A percentile compares a stretch with the other conserved stretches of the same genome.
These are phyloP conservation scores for Aspergillus quadrilineatus DNA, from an alignment of 2,329 filamentous ascomycete species.

Conservation along the genomic window DNA sequence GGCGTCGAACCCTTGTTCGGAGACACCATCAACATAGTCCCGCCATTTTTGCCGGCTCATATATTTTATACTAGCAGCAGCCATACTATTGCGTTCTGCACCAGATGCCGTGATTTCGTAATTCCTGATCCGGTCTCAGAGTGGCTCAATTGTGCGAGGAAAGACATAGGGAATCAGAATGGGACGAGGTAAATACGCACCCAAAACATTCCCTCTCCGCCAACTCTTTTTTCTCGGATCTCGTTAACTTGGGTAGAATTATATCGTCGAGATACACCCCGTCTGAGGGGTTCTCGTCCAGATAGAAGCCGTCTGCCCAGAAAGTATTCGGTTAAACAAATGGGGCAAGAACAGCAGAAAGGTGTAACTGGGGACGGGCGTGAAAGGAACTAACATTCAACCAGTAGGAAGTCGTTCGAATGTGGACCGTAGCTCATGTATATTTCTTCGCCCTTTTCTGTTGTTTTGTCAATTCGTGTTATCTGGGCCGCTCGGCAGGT, in stretches of 20 bases:
- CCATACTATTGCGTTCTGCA: slow-evolving; percentile 28
- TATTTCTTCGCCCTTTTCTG: slow-evolving; percentile 39
- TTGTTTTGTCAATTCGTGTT: neutral
- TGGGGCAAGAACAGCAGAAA: too few relatives aligned
- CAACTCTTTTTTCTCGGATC: slow-evolving; percentile 25
- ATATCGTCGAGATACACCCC: slow-evolving; percentile 37
- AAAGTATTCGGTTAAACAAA: too few relatives aligned
- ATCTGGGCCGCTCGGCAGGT: neutral
- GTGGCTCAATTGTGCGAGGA: neutral
- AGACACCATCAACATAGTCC: slow-evolving; percentile 27
- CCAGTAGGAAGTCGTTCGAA: slow-evolving; percentile 37
- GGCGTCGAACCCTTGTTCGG: slow-evolving; percentile 18
- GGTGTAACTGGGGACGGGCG: neutral
- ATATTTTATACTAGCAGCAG: slow-evolving; percentile 33
- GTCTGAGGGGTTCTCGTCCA: slow-evolving; percentile 35
- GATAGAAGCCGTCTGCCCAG: slow-evolving; percentile 36
- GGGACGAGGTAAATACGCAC: slow-evolving; percentile 15
- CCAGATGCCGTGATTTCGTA: slow-evolving; percentile 32
- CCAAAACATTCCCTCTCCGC: slow-evolving; percentile 26
- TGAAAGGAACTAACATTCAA: slow-evolving; percentile 32
- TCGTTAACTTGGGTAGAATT: slow-evolving; percentile 26
- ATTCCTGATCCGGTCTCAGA: slow-evolving; percentile 23
- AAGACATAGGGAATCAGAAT: too few relatives aligned
- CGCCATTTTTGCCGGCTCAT: slow-evolving; percentile 31
- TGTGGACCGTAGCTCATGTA: slow-evolving; percentile 42